These are phyloP conservation scores for Ustilago shanxiensis DNA, from an alignment of 1,284 basidiomycete genomes.

Conservation along the genomic window DNA sequence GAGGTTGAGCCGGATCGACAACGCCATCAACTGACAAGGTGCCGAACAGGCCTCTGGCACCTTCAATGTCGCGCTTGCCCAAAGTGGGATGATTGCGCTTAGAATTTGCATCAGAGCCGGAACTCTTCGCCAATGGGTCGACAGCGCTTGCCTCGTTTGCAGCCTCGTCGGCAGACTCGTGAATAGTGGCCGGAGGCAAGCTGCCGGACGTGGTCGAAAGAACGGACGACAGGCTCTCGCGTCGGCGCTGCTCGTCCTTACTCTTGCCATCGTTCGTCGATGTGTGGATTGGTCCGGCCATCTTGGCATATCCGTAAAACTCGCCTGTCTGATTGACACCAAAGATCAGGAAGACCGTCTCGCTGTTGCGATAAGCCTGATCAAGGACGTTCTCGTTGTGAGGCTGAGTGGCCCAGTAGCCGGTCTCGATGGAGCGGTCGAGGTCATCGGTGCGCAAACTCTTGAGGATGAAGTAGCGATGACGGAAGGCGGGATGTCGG, in stretches of 20 bases:
- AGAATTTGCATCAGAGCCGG: not conserved
- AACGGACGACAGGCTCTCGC: constrained; percentile 31
- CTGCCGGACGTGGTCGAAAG: constrained; percentile 24
- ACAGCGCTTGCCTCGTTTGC: not conserved
- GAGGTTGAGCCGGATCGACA: not conserved
- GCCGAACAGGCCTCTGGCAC: constrained; percentile 22
- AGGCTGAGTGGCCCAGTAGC: constrained; percentile 90
- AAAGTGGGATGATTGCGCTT: constrained; percentile 24
- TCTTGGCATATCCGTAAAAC: constrained; percentile 69
- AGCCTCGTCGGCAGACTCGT: constrained; percentile 29
- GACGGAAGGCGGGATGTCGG: constrained; percentile 81
- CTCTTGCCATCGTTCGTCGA: constrained; percentile 22
- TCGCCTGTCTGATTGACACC: constrained; percentile 87
- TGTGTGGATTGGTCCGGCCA: constrained; percentile 63
- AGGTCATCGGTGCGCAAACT: constrained; percentile 81
- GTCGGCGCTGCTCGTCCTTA: constrained; percentile 39
- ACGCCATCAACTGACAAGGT: constrained; percentile 16
- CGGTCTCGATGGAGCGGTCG: constrained; percentile 83
- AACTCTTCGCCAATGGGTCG: too few relatives aligned
- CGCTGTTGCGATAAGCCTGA: constrained; percentile 88
- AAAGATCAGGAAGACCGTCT: constrained; percentile 88
- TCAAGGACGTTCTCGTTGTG: constrained; percentile 85
- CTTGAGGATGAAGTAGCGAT: constrained; percentile 92
- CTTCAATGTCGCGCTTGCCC: constrained; percentile 36
- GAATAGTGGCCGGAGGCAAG: constrained; percentile 15